phyloP scores from a whole-genome alignment of 805 yeast genomes.

The Metschnikowia corniflorae region DNA sequence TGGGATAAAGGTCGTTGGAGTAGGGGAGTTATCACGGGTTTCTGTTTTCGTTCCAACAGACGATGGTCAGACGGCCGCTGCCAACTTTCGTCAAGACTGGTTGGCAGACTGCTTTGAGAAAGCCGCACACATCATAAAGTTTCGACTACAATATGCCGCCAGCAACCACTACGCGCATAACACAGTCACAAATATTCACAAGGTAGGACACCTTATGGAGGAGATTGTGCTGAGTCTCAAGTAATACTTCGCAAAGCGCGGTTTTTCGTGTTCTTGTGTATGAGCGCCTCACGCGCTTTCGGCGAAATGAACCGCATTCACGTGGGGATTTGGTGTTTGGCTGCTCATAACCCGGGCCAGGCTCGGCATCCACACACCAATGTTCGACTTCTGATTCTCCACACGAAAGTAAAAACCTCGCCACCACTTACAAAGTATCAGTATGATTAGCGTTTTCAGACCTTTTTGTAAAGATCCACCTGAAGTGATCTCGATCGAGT shows the following conservation, averaged over 20 bases:
- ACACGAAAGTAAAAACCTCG: too few relatives aligned
- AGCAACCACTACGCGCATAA: slow-evolving; percentile 9
- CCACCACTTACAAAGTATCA: too few relatives aligned
- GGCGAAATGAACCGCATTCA: slow-evolving; percentile 9
- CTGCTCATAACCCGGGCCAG: too few relatives aligned
- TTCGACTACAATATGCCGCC: slow-evolving; percentile 10
- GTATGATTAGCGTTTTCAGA: slow-evolving; percentile 15
- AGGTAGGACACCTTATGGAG: slow-evolving; percentile 19
- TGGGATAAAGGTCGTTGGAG: slow-evolving; percentile 3
- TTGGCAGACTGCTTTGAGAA: slow-evolving; percentile 7
- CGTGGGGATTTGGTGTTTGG: too few relatives aligned
- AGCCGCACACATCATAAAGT: slow-evolving; percentile 4
- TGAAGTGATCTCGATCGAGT: slow-evolving; percentile 18
- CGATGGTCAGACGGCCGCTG: not conserved
- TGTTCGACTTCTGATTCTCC: too few relatives aligned
- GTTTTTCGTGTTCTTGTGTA: too few relatives aligned
- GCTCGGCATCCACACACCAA: too few relatives aligned
- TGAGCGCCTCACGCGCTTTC: slow-evolving; percentile 3
- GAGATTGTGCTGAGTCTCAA: slow-evolving; percentile 12
- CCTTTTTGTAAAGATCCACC: not conserved
- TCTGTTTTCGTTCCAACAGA: not conserved
- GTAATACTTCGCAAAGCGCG: not conserved
- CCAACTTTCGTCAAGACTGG: slow-evolving; percentile 3
- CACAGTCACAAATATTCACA: slow-evolving; percentile 19
- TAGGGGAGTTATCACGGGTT: not conserved